Evolutionary conservation across 2,329 filamentous ascomycete genomes (phyloP), one percentile per base, ranked within the genome.

Genomic region (Cyphellophora attinorum): DNA sequence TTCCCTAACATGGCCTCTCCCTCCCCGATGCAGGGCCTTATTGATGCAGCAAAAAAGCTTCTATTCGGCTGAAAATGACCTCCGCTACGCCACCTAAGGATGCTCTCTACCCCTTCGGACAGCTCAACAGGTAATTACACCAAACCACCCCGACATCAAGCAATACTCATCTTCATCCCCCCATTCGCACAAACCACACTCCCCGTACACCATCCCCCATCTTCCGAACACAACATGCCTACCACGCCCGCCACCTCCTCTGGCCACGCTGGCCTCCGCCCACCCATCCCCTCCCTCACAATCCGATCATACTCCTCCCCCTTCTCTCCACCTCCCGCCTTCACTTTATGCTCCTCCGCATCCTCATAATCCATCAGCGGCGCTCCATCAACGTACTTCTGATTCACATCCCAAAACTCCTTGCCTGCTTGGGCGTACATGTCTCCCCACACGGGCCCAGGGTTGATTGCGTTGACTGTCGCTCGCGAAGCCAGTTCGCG

Each of bases 101-200:
- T n/a, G n/a, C n/a, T n/a, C n/a, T n/a, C n/a, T n/a, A n/a, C n/a
- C n/a, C n/a, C n/a, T n/a, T n/a, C n/a, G n/a, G n/a, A n/a, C n/a
- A n/a, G n/a, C n/a, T n/a, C n/a, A n/a, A n/a, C n/a, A n/a, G n/a
- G n/a, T n/a, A n/a, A n/a, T n/a, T n/a, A n/a, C n/a, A n/a, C n/a
- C n/a, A n/a, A n/a, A n/a, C n/a, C n/a, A n/a, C n/a, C n/a, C n/a
- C n/a, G n/a, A n/a, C n/a, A n/a, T 33, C 15, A 48, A 36, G 45
- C 46, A 42, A 49, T 49, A 14, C 41, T 46, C 59, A 77, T 72
- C 40, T 66, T 69, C 74, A 85, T 78, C 5, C 84, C 84, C 2
- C 84, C 84, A 52, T 89, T 89, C 5, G 82, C 81, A 60, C 79
- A 83, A 3, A 91, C 72, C 15, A 86, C 79, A 56, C 79, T 81